A percentile compares a stretch with the other conserved stretches of the same genome.
Evolutionary conservation across 139 green algal genomes (phyloP).

Genomic region (Pedinophyceae sp.): DNA sequence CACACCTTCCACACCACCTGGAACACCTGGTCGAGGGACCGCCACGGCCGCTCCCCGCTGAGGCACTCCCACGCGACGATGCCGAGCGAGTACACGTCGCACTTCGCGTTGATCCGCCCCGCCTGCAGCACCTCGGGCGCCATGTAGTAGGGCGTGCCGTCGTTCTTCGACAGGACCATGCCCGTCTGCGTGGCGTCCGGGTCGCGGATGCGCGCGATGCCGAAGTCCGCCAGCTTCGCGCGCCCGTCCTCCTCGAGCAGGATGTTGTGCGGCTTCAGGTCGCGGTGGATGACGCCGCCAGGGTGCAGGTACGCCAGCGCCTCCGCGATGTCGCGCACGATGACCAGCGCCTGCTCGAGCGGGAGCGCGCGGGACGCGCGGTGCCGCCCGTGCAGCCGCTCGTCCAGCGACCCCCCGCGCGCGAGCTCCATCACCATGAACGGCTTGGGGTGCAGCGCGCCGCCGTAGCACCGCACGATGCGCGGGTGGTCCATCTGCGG

Average conservation of each 20-base stretch:
- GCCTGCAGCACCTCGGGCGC: not conserved
- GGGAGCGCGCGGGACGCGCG: not conserved
- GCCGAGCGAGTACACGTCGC: not conserved
- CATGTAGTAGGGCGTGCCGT: not conserved
- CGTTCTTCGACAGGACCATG: not conserved
- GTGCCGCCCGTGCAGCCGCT: not conserved
- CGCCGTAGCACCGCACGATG: not conserved
- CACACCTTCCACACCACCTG: slow-evolving; percentile 2
- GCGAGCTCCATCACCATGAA: not conserved
- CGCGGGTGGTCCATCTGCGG: not conserved
- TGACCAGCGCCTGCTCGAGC: not conserved
- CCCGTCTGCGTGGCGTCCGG: not conserved
- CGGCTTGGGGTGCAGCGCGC: not conserved
- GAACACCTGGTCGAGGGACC: not conserved
- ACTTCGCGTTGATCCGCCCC: not conserved
- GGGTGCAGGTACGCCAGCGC: slow-evolving; percentile 3
- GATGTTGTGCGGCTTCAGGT: slow-evolving; percentile 5
- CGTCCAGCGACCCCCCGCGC: slow-evolving; percentile 1
- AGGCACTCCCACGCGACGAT: not conserved
- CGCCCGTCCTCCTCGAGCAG: not conserved
- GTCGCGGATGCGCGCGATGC: not conserved
- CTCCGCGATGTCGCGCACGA: not conserved
- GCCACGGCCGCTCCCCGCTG: not conserved
- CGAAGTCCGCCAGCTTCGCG: slow-evolving; percentile 5
- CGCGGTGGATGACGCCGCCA: not conserved